These are phyloP conservation scores for Fraxinus paxiana DNA, from an alignment of 305 asterid species.

Conservation along the genomic window DNA sequence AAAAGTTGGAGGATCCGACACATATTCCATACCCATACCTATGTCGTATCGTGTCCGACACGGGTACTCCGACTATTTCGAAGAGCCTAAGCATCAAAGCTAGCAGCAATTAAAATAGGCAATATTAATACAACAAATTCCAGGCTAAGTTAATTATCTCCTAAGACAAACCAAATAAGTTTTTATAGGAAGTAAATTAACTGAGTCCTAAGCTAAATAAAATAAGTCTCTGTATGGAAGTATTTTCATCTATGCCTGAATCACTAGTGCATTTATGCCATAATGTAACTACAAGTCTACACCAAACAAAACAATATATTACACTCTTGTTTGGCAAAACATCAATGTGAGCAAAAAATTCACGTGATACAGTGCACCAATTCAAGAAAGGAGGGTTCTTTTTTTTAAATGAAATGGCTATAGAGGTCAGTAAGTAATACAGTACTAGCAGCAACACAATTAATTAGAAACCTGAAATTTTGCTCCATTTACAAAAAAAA, in stretches of 20 bases:
- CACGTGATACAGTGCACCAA: neutral
- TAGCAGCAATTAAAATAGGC: conserved; percentile 11
- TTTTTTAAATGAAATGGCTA: neutral
- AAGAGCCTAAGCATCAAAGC: too few species aligned
- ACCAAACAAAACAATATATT: neutral
- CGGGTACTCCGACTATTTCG: too few species aligned
- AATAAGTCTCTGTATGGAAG: neutral
- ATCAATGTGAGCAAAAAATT: neutral
- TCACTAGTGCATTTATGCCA: neutral
- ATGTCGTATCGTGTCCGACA: too few species aligned
- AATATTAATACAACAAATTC: neutral
- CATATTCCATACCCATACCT: too few species aligned
- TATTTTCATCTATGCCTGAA: neutral
- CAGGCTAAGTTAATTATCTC: neutral
- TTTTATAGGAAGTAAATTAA: neutral
- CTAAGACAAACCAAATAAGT: conserved; percentile 1
- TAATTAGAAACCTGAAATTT: neutral
- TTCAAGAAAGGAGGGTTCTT: neutral
- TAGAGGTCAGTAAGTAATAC: neutral
- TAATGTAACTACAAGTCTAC: neutral
- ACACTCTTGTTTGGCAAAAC: neutral
- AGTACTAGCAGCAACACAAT: neutral
- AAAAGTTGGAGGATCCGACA: too few species aligned
- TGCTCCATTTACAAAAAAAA: neutral
- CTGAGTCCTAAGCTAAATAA: neutral